Evolutionary conservation across 441 rosid genomes (phyloP).

Genomic region (Bruguiera hainesii): DNA sequence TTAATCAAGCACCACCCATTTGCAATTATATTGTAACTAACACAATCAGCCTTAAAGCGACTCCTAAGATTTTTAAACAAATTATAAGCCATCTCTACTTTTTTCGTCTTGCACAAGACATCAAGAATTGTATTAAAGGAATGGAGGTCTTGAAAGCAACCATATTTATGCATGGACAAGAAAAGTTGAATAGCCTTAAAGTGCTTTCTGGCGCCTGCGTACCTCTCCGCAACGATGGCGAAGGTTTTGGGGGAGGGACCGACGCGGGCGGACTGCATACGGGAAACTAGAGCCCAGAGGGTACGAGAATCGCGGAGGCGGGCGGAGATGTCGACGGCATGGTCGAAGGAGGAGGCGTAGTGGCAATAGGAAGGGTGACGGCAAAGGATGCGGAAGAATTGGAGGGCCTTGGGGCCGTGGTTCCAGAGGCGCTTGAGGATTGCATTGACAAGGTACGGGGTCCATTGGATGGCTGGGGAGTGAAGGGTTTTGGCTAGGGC

Average conservation of each 20-base stretch:
- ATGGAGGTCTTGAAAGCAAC: slow-evolving; percentile 60
- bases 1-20: slow-evolving; percentile 93
- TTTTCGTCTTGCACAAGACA: slow-evolving; percentile 64
- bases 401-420: slow-evolving; percentile 81
- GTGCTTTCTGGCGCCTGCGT: slow-evolving; percentile 63
- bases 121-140: slow-evolving; percentile 86
- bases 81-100: slow-evolving; percentile 71
- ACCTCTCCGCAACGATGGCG: slow-evolving; percentile 77
- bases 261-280: slow-evolving; percentile 67
- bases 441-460: slow-evolving; percentile 59
- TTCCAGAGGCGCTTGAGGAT: slow-evolving; percentile 78
- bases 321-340: slow-evolving; percentile 78
- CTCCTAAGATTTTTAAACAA: slow-evolving; percentile 59
- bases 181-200: slow-evolving; percentile 66
- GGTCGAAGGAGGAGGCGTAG: slow-evolving; percentile 74
- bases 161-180: slow-evolving; percentile 79
- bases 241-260: slow-evolving; percentile 68
- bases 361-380: slow-evolving; percentile 52
- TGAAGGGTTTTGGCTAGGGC: slow-evolving; percentile 38
- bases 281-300: slow-evolving; percentile 51
- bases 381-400: slow-evolving; percentile 59
- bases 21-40: slow-evolving; percentile 71
- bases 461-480: slow-evolving; percentile 50
- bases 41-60: slow-evolving; percentile 62
- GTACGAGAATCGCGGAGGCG: slow-evolving; percentile 61